Percentiles rank a stretch among this genome's conserved stretches.
Evolutionary conservation across 257 asterid genomes (phyloP).

Genomic region (Solanum habrochaites): DNA sequence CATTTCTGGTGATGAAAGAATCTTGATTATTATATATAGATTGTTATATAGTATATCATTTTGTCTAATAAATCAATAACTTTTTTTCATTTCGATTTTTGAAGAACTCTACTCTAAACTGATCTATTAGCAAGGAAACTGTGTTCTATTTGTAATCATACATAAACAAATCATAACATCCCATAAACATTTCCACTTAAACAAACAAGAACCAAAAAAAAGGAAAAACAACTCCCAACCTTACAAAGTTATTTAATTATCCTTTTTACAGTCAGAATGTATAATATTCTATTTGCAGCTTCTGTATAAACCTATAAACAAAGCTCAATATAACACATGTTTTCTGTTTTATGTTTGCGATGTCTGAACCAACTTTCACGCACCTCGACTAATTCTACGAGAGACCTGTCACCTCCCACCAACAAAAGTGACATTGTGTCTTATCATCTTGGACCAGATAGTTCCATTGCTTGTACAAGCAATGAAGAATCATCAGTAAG

Average conservation of each 20-base stretch:
- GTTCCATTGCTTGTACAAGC: conserved; percentile 93
- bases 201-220: neutral
- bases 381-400: neutral
- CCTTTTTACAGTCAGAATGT: neutral
- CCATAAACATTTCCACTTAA: neutral
- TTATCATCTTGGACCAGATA: conserved; percentile 78
- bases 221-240: neutral
- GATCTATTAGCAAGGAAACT: neutral
- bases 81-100: no score
- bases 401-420: neutral
- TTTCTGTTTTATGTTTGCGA: neutral
- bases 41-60: neutral
- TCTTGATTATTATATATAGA: neutral
- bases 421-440: neutral
- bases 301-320: neutral
- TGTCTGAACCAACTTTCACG: neutral
- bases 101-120: neutral
- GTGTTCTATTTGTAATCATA: neutral
- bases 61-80: neutral
- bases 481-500: conserved; percentile 81
- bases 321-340: neutral
- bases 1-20: neutral
- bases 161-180: neutral
- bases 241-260: neutral
- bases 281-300: neutral